Evolutionary conservation across 2,329 filamentous ascomycete genomes (phyloP).

Genomic region (Diaporthe citrichinensis): DNA sequence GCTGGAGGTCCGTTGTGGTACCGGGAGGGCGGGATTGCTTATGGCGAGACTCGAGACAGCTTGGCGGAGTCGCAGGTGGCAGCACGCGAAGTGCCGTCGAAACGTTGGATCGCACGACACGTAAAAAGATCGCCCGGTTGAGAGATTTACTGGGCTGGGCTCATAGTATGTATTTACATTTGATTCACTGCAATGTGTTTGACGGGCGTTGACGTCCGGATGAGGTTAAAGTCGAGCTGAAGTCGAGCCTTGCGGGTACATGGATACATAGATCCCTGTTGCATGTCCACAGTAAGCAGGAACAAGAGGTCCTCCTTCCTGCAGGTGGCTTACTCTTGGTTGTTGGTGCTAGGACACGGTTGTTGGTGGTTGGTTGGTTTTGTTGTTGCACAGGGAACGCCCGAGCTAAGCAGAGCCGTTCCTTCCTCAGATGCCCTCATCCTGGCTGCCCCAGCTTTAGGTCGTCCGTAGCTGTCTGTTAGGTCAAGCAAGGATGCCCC

Average conservation of each 20-base stretch:
- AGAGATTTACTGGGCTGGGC: background rate
- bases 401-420: background rate
- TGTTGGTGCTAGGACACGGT: no score
- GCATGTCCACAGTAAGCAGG: background rate
- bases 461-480: background rate
- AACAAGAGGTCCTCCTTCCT: background rate
- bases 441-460: background rate
- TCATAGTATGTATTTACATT: background rate
- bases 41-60: slow-evolving; percentile 26
- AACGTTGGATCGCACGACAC: slow-evolving; percentile 4
- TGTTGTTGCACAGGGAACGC: background rate
- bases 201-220: background rate
- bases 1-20: slow-evolving; percentile 1
- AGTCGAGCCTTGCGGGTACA: background rate
- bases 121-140: background rate
- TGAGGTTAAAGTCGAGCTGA: background rate
- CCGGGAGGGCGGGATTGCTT: slow-evolving; percentile 23
- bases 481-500: slow-evolving; percentile 6
- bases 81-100: slow-evolving; percentile 12
- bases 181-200: background rate
- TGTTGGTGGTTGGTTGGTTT: background rate
- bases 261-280: background rate
- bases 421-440: background rate
- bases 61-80: slow-evolving; percentile 27
- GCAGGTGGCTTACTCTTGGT: background rate